Evolutionary conservation across 495 filamentous ascomycete species (phyloP).

Genomic region (Penicillium goetzii): DNA sequence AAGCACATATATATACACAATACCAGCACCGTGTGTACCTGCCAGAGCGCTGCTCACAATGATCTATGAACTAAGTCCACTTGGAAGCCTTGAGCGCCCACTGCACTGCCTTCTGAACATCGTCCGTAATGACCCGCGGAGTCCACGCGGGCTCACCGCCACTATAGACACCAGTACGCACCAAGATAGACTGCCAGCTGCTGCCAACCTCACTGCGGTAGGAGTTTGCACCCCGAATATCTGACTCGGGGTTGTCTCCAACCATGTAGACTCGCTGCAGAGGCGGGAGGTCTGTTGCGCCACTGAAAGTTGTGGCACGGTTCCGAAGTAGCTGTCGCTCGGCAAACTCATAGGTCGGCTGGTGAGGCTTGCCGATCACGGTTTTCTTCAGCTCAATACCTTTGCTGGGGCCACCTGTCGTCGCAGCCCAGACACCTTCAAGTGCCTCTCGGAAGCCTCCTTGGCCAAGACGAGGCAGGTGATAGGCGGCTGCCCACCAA

Average conservation of each 20-base stretch:
- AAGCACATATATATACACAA: conserved; percentile 7
- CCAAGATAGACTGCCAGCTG: conserved; percentile 79
- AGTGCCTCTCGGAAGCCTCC: conserved; percentile 86
- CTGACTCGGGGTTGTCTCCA: conserved; percentile 93
- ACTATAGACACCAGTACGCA: conserved; percentile 79
- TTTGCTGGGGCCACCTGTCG: conserved; percentile 62
- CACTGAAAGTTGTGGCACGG: conserved; percentile 50
- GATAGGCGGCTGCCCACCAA: conserved; percentile 81
- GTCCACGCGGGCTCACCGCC: conserved; percentile 58
- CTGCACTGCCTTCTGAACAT: conserved; percentile 69
- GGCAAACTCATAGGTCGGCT: conserved; percentile 79
- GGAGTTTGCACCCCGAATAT: conserved; percentile 87
- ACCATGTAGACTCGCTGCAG: conserved; percentile 87
- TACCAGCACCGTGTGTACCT: neutral
- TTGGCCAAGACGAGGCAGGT: conserved; percentile 88
- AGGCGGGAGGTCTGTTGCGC: conserved; percentile 36
- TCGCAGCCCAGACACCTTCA: conserved; percentile 72
- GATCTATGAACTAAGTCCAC: conserved; percentile 36
- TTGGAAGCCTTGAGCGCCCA: conserved; percentile 61
- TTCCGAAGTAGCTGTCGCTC: conserved; percentile 70
- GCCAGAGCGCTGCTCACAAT: neutral
- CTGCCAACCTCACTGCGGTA: conserved; percentile 67
- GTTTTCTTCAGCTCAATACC: conserved; percentile 63
- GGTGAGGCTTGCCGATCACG: conserved; percentile 83
- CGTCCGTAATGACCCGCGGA: conserved; percentile 64